These are phyloP conservation scores for Escallonia herrerae DNA, from an alignment of 129 eudicot species.

Conservation along the genomic window DNA sequence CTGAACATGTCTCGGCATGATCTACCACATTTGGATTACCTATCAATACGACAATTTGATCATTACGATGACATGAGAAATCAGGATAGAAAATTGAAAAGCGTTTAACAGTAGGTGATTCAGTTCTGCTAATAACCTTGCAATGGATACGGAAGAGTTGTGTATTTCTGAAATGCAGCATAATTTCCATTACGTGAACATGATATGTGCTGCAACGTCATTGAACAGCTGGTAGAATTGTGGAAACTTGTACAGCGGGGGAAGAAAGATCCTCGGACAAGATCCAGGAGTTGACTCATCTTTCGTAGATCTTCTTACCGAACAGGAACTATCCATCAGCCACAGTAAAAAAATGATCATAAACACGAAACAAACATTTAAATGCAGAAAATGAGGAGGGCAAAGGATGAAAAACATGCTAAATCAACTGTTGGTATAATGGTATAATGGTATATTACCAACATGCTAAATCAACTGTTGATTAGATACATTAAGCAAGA, in stretches of 20 bases:
- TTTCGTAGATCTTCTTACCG: neutral
- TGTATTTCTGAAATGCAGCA: conserved; percentile 15
- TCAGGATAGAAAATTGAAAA: neutral
- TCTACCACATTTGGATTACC: conserved; percentile 22
- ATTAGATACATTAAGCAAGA: too few relatives aligned
- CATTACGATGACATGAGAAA: neutral
- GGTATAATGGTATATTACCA: too few relatives aligned
- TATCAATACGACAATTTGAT: conserved; percentile 17
- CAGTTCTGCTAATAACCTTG: conserved; percentile 23
- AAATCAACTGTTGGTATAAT: too few relatives aligned
- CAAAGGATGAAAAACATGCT: too few relatives aligned
- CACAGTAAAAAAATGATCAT: neutral
- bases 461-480: too few relatives aligned
- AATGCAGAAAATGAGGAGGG: too few relatives aligned
- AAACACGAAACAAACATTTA: neutral
- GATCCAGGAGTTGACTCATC: conserved; percentile 24
- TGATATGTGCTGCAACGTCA: conserved; percentile 19
- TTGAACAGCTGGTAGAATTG: conserved; percentile 10
- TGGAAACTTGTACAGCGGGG: neutral
- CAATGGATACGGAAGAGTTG: conserved; percentile 14
- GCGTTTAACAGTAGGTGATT: neutral
- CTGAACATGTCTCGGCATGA: conserved; percentile 24
- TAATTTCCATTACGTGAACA: conserved; percentile 10
- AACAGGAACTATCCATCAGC: conserved; percentile 2
- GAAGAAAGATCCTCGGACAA: conserved; percentile 1